phyloP scores from a whole-genome alignment of 352 stramenopile genomes.

The Globisporangium cylindrosporum region DNA sequence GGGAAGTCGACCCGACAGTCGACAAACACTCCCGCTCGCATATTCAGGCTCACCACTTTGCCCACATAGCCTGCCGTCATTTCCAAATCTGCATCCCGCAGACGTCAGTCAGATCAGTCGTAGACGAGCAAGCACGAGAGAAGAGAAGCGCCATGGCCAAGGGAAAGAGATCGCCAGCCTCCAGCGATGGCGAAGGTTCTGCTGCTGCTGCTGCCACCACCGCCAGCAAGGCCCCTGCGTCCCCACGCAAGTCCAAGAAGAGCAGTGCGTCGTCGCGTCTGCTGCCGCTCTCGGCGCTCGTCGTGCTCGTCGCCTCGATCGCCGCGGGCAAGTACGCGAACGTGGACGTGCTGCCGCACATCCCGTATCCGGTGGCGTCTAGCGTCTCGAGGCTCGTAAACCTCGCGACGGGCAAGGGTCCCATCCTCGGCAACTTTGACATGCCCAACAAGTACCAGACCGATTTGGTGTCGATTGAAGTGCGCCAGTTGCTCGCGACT shows the following conservation, averaged over 20 bases:
- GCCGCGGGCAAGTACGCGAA: slow-evolving; percentile 13
- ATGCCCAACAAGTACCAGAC: slow-evolving; percentile 65
- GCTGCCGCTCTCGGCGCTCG: slow-evolving; percentile 22
- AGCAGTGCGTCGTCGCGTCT: slow-evolving; percentile 7
- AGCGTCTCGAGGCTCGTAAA: slow-evolving; percentile 11
- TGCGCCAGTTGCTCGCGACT: slow-evolving; percentile 35
- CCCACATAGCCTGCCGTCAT: background rate
- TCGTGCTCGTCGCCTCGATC: slow-evolving; percentile 15
- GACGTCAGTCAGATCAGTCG: background rate
- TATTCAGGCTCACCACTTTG: background rate
- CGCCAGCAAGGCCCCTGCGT: background rate
- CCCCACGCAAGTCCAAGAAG: slow-evolving; percentile 8
- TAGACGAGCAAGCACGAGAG: background rate
- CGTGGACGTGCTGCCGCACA: slow-evolving; percentile 17
- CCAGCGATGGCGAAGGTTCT: slow-evolving; percentile 3
- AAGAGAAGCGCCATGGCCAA: slow-evolving; percentile 9
- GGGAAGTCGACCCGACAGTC: background rate
- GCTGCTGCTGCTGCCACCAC: background rate
- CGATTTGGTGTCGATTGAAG: slow-evolving; percentile 38
- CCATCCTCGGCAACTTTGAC: slow-evolving; percentile 16
- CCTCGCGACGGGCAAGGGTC: slow-evolving; percentile 6
- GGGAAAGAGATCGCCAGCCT: slow-evolving; percentile 11
- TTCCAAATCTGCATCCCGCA: slow-evolving; percentile 9
- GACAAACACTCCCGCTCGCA: background rate
- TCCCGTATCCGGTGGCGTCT: slow-evolving; percentile 16